Evolutionary conservation across 306 rosid species (phyloP).

Genomic region (Dryas alaskensis): DNA sequence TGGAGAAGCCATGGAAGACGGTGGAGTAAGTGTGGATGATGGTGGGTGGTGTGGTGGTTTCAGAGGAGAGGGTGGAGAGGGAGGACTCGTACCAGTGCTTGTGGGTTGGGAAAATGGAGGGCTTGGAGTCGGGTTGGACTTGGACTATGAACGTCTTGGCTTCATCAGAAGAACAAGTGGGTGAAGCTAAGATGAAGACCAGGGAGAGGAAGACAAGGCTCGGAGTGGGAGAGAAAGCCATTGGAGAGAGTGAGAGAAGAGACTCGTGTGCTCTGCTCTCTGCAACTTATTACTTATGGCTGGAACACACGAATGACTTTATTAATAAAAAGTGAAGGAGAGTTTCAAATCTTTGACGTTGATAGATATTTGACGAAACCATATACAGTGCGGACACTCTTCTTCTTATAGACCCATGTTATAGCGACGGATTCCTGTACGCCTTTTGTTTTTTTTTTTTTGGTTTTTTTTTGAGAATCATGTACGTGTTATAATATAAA

Average conservation of each 20-base stretch:
- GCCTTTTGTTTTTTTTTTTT: no score
- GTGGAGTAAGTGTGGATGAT: constrained; percentile 67
- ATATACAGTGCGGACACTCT: no score
- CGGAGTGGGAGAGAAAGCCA: constrained; percentile 30
- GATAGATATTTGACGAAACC: no score
- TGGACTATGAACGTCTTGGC: constrained; percentile 67
- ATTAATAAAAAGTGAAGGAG: not conserved
- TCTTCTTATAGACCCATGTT: no score
- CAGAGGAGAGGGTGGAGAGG: constrained; percentile 41
- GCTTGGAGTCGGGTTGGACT: constrained; percentile 59
- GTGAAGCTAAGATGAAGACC: constrained; percentile 6
- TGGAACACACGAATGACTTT: not conserved
- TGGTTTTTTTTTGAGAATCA: no score
- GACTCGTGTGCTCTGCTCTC: no score
- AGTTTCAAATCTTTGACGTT: no score
- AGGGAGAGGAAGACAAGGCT: not conserved
- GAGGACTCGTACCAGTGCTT: constrained; percentile 72
- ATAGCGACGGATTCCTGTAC: no score
- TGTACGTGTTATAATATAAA: no score
- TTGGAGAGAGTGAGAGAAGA: constrained; percentile 12
- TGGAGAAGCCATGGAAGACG: constrained; percentile 78
- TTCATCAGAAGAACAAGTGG: constrained; percentile 1
- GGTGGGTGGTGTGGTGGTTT: not conserved
- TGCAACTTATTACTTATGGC: not conserved
- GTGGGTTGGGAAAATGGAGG: constrained; percentile 77